Base-by-base conservation (phyloP, 2,329 filamentous ascomycete genomes). In the Rutstroemia sp. region DNA sequence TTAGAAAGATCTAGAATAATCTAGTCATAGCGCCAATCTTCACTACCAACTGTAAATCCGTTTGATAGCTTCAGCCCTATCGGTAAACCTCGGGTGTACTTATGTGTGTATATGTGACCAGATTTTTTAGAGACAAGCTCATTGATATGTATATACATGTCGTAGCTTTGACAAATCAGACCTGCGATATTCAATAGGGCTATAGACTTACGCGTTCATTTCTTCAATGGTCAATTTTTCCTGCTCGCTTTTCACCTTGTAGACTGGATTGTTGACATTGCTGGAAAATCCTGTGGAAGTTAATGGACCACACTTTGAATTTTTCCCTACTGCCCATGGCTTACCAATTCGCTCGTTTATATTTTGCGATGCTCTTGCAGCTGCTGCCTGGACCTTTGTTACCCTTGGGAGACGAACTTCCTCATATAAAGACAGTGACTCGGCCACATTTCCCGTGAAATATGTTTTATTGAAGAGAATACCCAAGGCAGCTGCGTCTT, bases 141-240 rank as follows among this genome's bases (percentile, higher is more conserved):
- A 34, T 34, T 34, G 2, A 34, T 34, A 12, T 34, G 30, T 8
- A 34, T 34, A 8, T 34, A 8, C 30, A 34, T 34, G 30, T 34
- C 30, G 8, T 34, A 34, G 10, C 30, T 34, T 9, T 12, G 3
- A 12, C 8, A 7, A 34, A 34, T 34, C 3, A 34, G 30, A 34
- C 30, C 8, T 9, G 30, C 8, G 2, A 12, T 3, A 8, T 10
- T 34, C 30, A 34, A 34, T 34, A 12, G 30, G 30, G 7, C 30
- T 34, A 19, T 16, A 8, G 30, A 41, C 58, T 48, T 72, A 81
- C 74, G 74, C 73, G 56, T 87, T 86, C 82, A 87, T 86, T 67
- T 87, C 83, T 60, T 85, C 82, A 49, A 87, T 85, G 0, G 84
- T 87, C 25, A 87, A 65, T 58, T 83, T 83, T 42, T 79, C 75